phyloP scores from a whole-genome alignment of 2,329 filamentous ascomycete species.

The Calonectria crousiana region DNA sequence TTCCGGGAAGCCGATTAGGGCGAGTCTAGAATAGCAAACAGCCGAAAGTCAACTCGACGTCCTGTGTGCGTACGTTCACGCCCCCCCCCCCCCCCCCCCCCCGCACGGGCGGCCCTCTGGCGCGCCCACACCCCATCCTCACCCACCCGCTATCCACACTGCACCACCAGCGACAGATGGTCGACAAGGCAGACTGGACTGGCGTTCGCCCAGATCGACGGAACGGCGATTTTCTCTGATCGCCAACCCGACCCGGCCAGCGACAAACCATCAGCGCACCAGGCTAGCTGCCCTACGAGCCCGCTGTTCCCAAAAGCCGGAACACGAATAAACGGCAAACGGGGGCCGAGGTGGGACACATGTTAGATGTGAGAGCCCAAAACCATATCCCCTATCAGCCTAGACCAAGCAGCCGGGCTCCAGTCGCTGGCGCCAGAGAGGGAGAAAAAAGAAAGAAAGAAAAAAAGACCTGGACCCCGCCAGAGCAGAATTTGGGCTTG shows the following conservation, averaged over 20 bases:
- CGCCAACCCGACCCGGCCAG: background rate
- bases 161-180: background rate
- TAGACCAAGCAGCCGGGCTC: constrained; percentile 5
- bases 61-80: background rate
- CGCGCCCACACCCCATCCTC: background rate
- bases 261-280: background rate
- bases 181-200: constrained; percentile 10
- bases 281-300: background rate
- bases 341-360: background rate
- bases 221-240: constrained; percentile 7
- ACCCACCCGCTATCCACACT: background rate
- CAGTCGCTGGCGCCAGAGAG: background rate
- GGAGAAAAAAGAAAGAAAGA: background rate
- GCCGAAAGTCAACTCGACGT: constrained; percentile 4
- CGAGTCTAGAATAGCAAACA: background rate
- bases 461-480: background rate
- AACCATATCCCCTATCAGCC: background rate
- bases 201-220: constrained; percentile 8
- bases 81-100: no score
- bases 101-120: background rate
- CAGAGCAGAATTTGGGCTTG: background rate
- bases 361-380: background rate
- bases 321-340: background rate
- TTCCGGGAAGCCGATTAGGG: constrained; percentile 3
- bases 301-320: background rate